Conservation (phyloP, 2,329 filamentous ascomycete genomes). For the Diaporthe citrichinensis region DNA sequence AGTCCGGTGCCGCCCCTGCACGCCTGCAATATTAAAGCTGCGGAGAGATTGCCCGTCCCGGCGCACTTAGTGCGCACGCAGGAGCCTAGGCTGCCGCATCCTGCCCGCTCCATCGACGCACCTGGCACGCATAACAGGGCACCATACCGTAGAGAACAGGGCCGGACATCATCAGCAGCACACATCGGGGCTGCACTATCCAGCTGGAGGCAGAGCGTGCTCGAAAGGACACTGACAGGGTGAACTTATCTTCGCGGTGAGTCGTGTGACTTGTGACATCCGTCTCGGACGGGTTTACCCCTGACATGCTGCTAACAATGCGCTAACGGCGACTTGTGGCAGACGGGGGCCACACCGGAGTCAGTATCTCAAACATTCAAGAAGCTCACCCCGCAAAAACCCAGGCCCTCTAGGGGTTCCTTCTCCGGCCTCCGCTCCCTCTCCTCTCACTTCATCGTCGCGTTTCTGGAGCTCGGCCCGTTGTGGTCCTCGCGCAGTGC, state of each 20-base stretch:
- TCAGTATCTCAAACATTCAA: conserved; percentile 28
- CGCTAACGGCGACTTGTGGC: conserved; percentile 32
- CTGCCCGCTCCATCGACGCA: neutral
- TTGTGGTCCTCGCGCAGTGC: neutral
- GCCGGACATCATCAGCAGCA: neutral
- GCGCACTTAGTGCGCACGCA: conserved; percentile 15
- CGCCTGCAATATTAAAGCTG: conserved; percentile 1
- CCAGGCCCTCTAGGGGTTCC: conserved; percentile 5
- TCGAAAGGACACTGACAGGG: neutral
- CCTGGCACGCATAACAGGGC: neutral
- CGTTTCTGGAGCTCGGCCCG: conserved; percentile 27
- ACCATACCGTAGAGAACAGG: neutral
- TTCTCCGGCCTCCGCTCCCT: conserved; percentile 29
- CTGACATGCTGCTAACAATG: conserved; percentile 28
- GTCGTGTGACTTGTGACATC: conserved; percentile 24
- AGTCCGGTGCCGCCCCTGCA: conserved; percentile 22
- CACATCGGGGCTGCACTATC: neutral
- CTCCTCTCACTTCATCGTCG: conserved; percentile 25
- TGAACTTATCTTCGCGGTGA: neutral
- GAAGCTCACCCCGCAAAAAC: conserved; percentile 29
- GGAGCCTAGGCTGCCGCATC: conserved; percentile 25
- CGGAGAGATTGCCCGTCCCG: conserved; percentile 31
- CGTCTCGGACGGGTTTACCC: conserved; percentile 29
- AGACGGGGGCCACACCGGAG: conserved; percentile 26
- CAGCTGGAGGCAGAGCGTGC: neutral